Conservation (phyloP, 148 eudicot genomes). For the Fagopyrum tataricum region DNA sequence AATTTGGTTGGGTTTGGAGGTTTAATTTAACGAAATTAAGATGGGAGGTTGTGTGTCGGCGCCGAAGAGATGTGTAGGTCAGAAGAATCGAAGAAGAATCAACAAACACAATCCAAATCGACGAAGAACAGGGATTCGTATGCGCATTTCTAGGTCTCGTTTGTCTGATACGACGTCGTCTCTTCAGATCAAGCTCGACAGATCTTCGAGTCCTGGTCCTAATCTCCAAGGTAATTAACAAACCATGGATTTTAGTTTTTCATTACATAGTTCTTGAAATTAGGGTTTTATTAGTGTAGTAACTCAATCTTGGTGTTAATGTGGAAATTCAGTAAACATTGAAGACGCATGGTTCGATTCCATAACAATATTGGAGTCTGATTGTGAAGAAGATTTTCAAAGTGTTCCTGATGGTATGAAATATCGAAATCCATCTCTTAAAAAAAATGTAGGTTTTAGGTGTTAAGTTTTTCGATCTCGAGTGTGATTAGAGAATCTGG, state of each 20-base stretch:
- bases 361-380: constrained; percentile 55
- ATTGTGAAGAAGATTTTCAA: constrained; percentile 81
- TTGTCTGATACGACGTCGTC: constrained; percentile 8
- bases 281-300: not conserved
- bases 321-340: constrained; percentile 33
- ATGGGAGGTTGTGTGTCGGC: constrained; percentile 13
- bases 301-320: no score
- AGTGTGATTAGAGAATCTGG: constrained; percentile 24
- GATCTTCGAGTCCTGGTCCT: not conserved
- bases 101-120: not conserved
- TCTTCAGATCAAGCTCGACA: constrained; percentile 6
- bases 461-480: constrained; percentile 42
- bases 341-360: constrained; percentile 94
- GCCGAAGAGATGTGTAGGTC: constrained; percentile 1
- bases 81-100: not conserved
- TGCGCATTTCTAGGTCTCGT: not conserved
- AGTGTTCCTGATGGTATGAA: constrained; percentile 79
- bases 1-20: no score
- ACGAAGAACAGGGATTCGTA: not conserved
- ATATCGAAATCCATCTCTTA: constrained; percentile 23
- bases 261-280: not conserved
- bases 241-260: not conserved
- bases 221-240: not conserved
- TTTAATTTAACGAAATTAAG: not conserved
- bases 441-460: constrained; percentile 28